These are phyloP conservation scores for Dendryphion nanum DNA, from an alignment of 2,329 filamentous ascomycete genomes.

Conservation along the genomic window DNA sequence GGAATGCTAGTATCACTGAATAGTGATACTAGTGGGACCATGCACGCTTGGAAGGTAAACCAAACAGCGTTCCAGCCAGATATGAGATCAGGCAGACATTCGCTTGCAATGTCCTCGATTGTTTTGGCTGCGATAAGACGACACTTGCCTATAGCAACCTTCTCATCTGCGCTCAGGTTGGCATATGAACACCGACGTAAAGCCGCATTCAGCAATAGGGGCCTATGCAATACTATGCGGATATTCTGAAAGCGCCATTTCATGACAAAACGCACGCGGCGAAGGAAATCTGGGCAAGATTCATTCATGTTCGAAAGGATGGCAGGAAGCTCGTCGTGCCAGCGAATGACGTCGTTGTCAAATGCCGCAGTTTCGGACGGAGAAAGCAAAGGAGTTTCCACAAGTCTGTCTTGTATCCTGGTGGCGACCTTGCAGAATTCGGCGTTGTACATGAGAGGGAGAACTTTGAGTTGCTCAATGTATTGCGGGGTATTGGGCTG, in stretches of 20 bases:
- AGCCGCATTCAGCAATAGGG: slow-evolving; percentile 65
- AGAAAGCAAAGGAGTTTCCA: slow-evolving; percentile 66
- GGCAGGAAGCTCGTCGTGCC: slow-evolving; percentile 67
- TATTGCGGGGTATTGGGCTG: slow-evolving; percentile 36
- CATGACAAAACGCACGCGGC: slow-evolving; percentile 71
- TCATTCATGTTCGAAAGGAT: slow-evolving; percentile 49
- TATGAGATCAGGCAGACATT: slow-evolving; percentile 72
- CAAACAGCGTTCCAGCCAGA: slow-evolving; percentile 79
- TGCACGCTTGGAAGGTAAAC: slow-evolving; percentile 77
- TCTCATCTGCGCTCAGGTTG: slow-evolving; percentile 60
- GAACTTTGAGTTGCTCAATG: slow-evolving; percentile 61
- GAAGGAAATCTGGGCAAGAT: slow-evolving; percentile 68
- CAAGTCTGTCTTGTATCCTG: slow-evolving; percentile 72
- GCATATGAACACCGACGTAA: slow-evolving; percentile 53
- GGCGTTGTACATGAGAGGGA: slow-evolving; percentile 73
- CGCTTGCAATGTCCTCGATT: slow-evolving; percentile 69
- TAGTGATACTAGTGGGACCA: slow-evolving; percentile 73
- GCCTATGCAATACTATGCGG: slow-evolving; percentile 72
- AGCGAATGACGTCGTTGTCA: slow-evolving; percentile 67
- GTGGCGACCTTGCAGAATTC: slow-evolving; percentile 79
- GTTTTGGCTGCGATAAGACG: slow-evolving; percentile 67
- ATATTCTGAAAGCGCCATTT: slow-evolving; percentile 81
- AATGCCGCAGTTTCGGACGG: slow-evolving; percentile 64
- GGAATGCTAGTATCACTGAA: slow-evolving; percentile 61
- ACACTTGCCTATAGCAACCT: slow-evolving; percentile 66